phyloP scores from a whole-genome alignment of 2,329 filamentous ascomycete genomes.

The Fusarium xylarioides region DNA sequence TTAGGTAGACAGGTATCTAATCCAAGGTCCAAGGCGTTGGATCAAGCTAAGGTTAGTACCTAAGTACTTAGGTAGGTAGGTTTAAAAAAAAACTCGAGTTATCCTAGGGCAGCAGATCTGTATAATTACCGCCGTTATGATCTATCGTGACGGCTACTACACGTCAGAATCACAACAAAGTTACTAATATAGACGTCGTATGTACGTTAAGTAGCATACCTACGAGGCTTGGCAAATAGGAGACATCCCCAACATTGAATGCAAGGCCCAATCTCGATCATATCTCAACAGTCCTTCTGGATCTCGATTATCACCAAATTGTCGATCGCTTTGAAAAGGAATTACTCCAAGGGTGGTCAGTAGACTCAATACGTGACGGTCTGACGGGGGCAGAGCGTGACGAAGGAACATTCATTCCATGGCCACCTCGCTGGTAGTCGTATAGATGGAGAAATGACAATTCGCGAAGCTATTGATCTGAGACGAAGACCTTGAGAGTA shows the following conservation, averaged over 20 bases:
- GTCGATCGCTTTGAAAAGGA: conserved; percentile 20
- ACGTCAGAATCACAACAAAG: conserved; percentile 19
- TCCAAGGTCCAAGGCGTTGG: background rate
- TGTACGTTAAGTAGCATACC: background rate
- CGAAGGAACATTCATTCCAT: background rate
- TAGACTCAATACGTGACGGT: background rate
- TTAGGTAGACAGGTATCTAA: background rate
- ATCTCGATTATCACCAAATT: conserved; percentile 28
- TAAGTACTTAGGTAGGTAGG: background rate
- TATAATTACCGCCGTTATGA: background rate
- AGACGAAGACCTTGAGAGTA: background rate
- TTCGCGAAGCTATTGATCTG: background rate
- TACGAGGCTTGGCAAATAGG: conserved; percentile 11
- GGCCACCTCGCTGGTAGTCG: background rate
- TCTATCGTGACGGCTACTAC: background rate
- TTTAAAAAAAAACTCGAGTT: background rate
- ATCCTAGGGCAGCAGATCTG: background rate
- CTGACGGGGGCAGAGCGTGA: background rate
- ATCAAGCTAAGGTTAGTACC: background rate
- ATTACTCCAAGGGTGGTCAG: background rate
- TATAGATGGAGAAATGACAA: background rate
- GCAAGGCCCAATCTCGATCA: conserved; percentile 26
- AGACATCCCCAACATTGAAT: background rate
- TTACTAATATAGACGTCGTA: conserved; percentile 13
- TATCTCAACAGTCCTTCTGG: conserved; percentile 2